A percentile compares a stretch with the other conserved stretches of the same genome.
Conservation (phyloP, 805 yeast genomes). For the Ogataea salicorniae region DNA sequence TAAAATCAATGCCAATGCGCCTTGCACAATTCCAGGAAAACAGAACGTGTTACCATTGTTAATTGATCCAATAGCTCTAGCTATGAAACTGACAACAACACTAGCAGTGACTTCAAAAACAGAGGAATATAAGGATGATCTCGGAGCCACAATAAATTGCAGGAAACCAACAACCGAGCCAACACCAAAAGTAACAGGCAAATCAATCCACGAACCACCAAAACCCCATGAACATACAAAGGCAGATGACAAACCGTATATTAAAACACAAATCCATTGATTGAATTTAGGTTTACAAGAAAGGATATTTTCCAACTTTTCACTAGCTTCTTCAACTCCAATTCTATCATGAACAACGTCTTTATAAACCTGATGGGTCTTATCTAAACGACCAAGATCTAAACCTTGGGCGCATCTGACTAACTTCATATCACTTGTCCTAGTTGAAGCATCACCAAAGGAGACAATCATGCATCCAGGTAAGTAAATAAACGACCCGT, state of each 20-base stretch:
- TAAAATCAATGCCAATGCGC: conserved; percentile 81
- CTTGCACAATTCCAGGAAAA: conserved; percentile 85
- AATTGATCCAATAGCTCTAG: conserved; percentile 87
- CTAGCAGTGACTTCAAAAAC: conserved; percentile 93
- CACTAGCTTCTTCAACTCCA: conserved; percentile 84
- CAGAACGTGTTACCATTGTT: conserved; percentile 62
- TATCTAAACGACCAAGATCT: conserved; percentile 73
- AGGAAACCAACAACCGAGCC: conserved; percentile 80
- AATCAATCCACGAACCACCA: conserved; percentile 81
- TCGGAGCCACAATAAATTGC: conserved; percentile 76
- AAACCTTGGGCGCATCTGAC: conserved; percentile 88
- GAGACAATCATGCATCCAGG: conserved; percentile 96
- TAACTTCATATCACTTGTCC: conserved; percentile 90
- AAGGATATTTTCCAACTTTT: conserved; percentile 63
- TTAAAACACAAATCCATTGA: conserved; percentile 70
- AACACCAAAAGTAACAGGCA: conserved; percentile 76
- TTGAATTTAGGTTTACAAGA: conserved; percentile 57
- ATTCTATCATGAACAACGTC: conserved; percentile 83
- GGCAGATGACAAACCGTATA: conserved; percentile 78
- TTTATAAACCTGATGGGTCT: conserved; percentile 79
- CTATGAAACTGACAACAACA: conserved; percentile 79
- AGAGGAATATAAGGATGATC: conserved; percentile 76
- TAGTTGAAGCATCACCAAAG: conserved; percentile 89
- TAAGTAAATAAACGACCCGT: conserved; percentile 84
- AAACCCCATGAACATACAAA: conserved; percentile 84